phyloP scores from a whole-genome alignment of 2,329 filamentous ascomycete genomes.

The Phialophora verrucosa region DNA sequence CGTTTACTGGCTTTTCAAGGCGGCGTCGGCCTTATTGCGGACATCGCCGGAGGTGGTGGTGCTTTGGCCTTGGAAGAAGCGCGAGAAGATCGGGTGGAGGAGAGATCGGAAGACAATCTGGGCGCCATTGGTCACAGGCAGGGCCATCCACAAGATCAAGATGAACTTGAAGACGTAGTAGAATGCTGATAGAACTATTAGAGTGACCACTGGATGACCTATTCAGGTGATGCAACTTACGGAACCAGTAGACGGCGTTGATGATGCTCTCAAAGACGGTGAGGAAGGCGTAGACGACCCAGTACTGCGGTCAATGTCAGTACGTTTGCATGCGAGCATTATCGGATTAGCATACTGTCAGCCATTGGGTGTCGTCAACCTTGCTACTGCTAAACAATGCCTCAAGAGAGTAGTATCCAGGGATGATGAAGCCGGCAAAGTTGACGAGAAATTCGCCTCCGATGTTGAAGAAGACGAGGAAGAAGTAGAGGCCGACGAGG shows the following conservation, averaged over 20 bases:
- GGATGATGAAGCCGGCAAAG: constrained; percentile 68
- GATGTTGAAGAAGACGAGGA: constrained; percentile 75
- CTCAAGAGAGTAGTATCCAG: constrained; percentile 69
- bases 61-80: constrained; percentile 77
- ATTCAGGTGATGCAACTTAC: constrained; percentile 87
- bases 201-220: constrained; percentile 99
- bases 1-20: constrained; percentile 62
- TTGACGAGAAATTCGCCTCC: constrained; percentile 72
- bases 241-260: constrained; percentile 73
- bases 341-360: constrained; percentile 56
- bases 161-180: constrained; percentile 99
- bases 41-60: constrained; percentile 80
- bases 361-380: constrained; percentile 71
- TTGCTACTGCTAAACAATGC: constrained; percentile 66
- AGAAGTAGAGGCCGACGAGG: constrained; percentile 69
- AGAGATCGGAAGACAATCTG: constrained; percentile 97
- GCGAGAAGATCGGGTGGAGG: constrained; percentile 86
- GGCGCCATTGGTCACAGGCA: constrained; percentile 94
- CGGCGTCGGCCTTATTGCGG: constrained; percentile 82
- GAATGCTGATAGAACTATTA: constrained; percentile 71
- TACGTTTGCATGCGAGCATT: constrained; percentile 7
- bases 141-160: constrained; percentile 95
- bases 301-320: constrained; percentile 59
- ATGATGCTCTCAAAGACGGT: constrained; percentile 69
- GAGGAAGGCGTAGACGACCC: constrained; percentile 71